Base-by-base conservation (phyloP, 2,329 filamentous ascomycete genomes). In the Calonectria honghensis region DNA sequence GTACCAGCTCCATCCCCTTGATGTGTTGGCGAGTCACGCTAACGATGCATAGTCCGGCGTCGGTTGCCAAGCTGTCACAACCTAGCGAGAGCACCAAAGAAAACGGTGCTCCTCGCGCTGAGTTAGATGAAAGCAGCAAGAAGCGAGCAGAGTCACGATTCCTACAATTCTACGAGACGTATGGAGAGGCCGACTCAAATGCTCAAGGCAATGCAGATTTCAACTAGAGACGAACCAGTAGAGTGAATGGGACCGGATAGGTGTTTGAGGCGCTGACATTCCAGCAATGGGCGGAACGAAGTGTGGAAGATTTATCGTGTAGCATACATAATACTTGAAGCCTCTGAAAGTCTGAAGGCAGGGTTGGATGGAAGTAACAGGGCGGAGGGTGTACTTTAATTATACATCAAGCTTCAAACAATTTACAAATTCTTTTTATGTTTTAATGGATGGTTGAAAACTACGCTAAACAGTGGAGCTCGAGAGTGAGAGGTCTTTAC, bases 131-230 rank as follows among this genome's bases (percentile, higher is more conserved):
- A 29, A 84, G 84, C 0, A 89, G 87, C 48, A 85, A 85, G 74
- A 83, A 83, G 32, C 90, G 88, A 81, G 90, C 90, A 5, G 90
- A 92, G 79, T 84, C 87, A 68, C 82, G 84, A 66, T 90, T 89
- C 80, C 84, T 86, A 70, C 88, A 84, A 74, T 92, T 89, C 79
- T 92, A 90, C 77, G 87, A 92, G 78, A 86, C 88, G 37, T 87
- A 90, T 67, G 80, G 78, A 48, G 89, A 90, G 61, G 85, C 87
- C 2, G 86, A 88, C 63, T 77, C 86, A 14, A 86, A 86, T 54
- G 87, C 87, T 0, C 87, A 88, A 75, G 90, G 90, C 5, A 87
- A 86, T 4, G 89, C 88, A 9, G 83, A 86, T 61, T 92, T 91
- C 80, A 86, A 91, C 82, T 91, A 85, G 50, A 64, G 50, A 32